Conservation (phyloP, 1,139 yeast genomes). For the Taiozyma onychis region DNA sequence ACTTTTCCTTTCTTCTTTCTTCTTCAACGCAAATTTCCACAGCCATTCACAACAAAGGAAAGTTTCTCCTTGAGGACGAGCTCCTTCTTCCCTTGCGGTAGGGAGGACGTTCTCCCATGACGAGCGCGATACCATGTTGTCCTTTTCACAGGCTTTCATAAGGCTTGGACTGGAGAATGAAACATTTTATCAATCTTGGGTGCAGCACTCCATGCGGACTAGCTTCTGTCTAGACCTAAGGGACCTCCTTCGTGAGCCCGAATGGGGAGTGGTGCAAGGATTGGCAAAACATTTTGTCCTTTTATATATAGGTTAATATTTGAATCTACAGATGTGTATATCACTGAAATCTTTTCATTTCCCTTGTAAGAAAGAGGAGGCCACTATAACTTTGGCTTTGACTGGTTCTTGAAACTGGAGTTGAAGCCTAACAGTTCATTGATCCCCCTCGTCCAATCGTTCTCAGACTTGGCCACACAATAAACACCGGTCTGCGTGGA, state of each 20-base stretch:
- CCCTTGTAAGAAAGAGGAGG: too few species aligned
- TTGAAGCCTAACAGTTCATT: conserved; percentile 87
- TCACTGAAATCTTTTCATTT: too few species aligned
- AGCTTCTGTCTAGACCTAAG: conserved; percentile 46
- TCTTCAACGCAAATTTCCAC: conserved; percentile 58
- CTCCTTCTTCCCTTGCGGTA: conserved; percentile 28
- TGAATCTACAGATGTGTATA: background rate
- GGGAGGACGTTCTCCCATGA: conserved; percentile 60
- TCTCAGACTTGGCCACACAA: conserved; percentile 77
- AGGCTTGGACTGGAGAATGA: conserved; percentile 60
- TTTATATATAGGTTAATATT: background rate
- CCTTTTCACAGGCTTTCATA: conserved; percentile 8
- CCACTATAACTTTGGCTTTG: background rate
- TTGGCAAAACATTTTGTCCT: conserved; percentile 45
- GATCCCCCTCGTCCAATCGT: conserved; percentile 89
- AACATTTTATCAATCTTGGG: conserved; percentile 58
- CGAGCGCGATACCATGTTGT: conserved; percentile 48
- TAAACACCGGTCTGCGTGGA: conserved; percentile 58
- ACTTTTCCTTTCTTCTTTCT: background rate
- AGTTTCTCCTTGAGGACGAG: conserved; percentile 76
- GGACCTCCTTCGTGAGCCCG: conserved; percentile 83
- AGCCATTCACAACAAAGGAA: conserved; percentile 55
- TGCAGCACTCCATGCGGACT: conserved; percentile 65
- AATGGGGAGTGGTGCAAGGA: conserved; percentile 79
- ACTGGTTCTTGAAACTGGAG: conserved; percentile 55